phyloP scores from a whole-genome alignment of 805 yeast genomes.

The Kodamaea restingae region DNA sequence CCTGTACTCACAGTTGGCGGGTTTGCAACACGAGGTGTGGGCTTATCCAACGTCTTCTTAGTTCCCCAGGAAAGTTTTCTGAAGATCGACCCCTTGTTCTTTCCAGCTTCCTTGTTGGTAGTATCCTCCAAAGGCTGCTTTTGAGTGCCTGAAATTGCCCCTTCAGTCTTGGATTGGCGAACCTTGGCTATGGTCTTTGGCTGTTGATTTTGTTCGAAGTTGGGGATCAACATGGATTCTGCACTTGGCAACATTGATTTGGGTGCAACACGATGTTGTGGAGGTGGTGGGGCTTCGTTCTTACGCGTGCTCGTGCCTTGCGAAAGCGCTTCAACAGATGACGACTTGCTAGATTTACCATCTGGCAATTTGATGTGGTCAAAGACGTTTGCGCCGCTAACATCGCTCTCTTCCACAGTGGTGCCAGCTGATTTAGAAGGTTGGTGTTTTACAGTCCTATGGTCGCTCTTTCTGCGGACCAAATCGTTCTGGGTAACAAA shows the following conservation, averaged over 20 bases:
- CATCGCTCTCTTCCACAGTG: constrained; percentile 20
- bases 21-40: not conserved
- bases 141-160: constrained; percentile 14
- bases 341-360: constrained; percentile 20
- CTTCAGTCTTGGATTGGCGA: constrained; percentile 17
- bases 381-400: constrained; percentile 29
- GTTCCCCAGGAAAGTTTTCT: constrained; percentile 51
- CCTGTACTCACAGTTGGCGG: constrained; percentile 2
- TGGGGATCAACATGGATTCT: constrained; percentile 34
- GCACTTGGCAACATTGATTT: constrained; percentile 33
- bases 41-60: constrained; percentile 34
- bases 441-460: constrained; percentile 11
- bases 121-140: constrained; percentile 35
- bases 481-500: constrained; percentile 35
- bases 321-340: constrained; percentile 6
- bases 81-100: constrained; percentile 40
- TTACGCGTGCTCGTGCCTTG: not conserved
- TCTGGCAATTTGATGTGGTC: constrained; percentile 49
- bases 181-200: constrained; percentile 20
- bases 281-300: constrained; percentile 5
- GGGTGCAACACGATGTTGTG: constrained; percentile 5
- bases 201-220: constrained; percentile 10
- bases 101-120: constrained; percentile 25
- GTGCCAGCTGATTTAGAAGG: constrained; percentile 5
- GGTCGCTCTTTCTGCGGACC: not conserved